Percentiles rank a stretch among this genome's conserved stretches.
Evolutionary conservation across 805 yeast genomes (phyloP).

Genomic region (Candida broadrunensis): DNA sequence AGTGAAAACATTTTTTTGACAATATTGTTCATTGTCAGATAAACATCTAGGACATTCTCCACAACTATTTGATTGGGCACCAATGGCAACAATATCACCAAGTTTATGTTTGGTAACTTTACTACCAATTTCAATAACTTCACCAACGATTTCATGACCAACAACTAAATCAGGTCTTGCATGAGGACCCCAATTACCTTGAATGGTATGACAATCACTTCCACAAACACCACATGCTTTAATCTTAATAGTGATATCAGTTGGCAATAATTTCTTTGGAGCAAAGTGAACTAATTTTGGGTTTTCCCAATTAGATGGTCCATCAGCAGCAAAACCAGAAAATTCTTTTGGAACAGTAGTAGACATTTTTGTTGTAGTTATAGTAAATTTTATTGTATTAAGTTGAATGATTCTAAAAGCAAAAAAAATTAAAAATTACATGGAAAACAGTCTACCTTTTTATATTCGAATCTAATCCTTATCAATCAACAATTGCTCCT

Average conservation of each 20-base stretch:
- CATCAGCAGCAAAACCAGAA: conserved; percentile 30
- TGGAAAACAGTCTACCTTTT: too few relatives aligned
- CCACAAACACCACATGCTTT: conserved; percentile 67
- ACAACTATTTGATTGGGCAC: conserved; percentile 66
- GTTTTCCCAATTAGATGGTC: conserved; percentile 25
- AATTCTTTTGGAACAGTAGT: conserved; percentile 16
- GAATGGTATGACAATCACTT: conserved; percentile 53
- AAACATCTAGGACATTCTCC: conserved; percentile 54
- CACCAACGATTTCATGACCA: conserved; percentile 69
- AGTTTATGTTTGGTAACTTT: conserved; percentile 47
- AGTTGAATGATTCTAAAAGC: background rate
- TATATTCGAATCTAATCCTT: too few relatives aligned
- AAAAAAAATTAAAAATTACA: too few relatives aligned
- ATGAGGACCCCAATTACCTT: conserved; percentile 48
- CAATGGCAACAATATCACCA: conserved; percentile 80
- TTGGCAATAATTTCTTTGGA: conserved; percentile 21
- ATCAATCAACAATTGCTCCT: too few relatives aligned
- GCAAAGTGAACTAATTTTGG: conserved; percentile 26
- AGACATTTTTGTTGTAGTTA: conserved; percentile 1
- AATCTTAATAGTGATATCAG: conserved; percentile 54
- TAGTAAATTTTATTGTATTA: background rate
- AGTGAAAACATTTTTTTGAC: conserved; percentile 48
- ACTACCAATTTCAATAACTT: conserved; percentile 55
- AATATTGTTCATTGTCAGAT: conserved; percentile 41
- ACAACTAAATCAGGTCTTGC: conserved; percentile 35